Evolutionary conservation across 352 stramenopile genomes (phyloP).

Genomic region (Plasmopara viticola): DNA sequence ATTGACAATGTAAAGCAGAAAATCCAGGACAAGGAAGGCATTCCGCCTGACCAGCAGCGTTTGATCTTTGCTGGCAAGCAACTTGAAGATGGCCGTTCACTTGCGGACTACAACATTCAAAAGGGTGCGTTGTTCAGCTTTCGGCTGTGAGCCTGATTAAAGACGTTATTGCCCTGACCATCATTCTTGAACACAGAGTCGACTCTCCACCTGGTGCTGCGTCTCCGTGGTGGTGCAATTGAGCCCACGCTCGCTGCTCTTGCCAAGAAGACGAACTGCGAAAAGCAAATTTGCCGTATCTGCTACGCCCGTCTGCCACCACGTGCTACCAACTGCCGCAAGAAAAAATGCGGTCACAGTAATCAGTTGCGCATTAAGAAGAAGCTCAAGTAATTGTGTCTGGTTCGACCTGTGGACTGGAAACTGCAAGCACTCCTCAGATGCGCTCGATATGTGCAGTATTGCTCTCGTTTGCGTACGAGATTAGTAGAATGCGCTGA

Average conservation of each 20-base stretch:
- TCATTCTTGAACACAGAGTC: slow-evolving; percentile 58
- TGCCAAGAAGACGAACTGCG: slow-evolving; percentile 99
- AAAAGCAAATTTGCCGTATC: slow-evolving; percentile 99
- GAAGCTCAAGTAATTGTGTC: slow-evolving; percentile 98
- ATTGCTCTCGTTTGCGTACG: slow-evolving; percentile 7
- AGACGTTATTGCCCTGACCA: not conserved
- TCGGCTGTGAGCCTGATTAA: not conserved
- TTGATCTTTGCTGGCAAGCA: slow-evolving; percentile 99
- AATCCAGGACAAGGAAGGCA: slow-evolving; percentile 99
- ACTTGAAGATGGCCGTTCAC: slow-evolving; percentile 93
- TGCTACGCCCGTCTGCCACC: slow-evolving; percentile 99
- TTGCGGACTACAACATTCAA: slow-evolving; percentile 94
- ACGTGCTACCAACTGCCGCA: slow-evolving; percentile 99
- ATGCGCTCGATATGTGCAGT: slow-evolving; percentile 8
- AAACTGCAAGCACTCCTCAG: slow-evolving; percentile 15
- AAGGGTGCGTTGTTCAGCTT: slow-evolving; percentile 42
- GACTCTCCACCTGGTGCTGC: slow-evolving; percentile 94
- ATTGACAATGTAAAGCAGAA: slow-evolving; percentile 99
- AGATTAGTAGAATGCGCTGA: slow-evolving; percentile 3
- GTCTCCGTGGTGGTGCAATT: slow-evolving; percentile 90
- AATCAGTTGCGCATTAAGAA: slow-evolving; percentile 99
- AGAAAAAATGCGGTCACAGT: slow-evolving; percentile 99
- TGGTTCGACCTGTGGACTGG: slow-evolving; percentile 7
- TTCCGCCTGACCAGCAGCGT: slow-evolving; percentile 99
- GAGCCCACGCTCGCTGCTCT: slow-evolving; percentile 96